These are phyloP conservation scores for Cutaneotrichosporon dermatis DNA, from an alignment of 1,284 basidiomycete species.

Conservation along the genomic window DNA sequence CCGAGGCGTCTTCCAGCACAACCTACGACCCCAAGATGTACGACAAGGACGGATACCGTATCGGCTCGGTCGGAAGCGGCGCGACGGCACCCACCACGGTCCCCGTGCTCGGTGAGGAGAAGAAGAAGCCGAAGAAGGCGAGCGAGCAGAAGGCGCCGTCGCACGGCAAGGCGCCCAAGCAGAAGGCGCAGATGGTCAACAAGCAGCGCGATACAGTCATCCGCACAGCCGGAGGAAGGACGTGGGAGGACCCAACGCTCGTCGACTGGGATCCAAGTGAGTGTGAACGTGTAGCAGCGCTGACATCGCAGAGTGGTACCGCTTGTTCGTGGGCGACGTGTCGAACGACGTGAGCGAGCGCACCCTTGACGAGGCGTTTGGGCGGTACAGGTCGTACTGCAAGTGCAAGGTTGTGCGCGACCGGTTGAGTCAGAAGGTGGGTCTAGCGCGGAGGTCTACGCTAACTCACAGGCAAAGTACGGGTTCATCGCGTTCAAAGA, in stretches of 20 bases:
- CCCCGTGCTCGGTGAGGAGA: constrained; percentile 28
- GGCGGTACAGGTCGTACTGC: constrained; percentile 83
- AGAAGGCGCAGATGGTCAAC: constrained; percentile 3
- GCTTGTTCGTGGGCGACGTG: constrained; percentile 94
- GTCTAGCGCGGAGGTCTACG: constrained; percentile 5
- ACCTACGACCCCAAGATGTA: constrained; percentile 1
- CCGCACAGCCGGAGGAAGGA: constrained; percentile 87
- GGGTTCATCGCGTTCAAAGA: constrained; percentile 98
- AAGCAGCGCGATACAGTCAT: constrained; percentile 69
- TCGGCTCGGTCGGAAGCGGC: constrained; percentile 13
- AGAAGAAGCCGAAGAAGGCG: constrained; percentile 21
- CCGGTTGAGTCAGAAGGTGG: constrained; percentile 77
- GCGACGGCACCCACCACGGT: background rate
- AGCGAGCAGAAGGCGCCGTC: constrained; percentile 12
- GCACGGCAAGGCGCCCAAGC: constrained; percentile 8
- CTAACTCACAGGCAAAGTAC: constrained; percentile 71
- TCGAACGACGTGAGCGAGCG: constrained; percentile 98
- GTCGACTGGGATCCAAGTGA: constrained; percentile 95
- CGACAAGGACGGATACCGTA: constrained; percentile 21
- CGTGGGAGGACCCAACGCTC: constrained; percentile 96
- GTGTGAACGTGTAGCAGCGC: constrained; percentile 39
- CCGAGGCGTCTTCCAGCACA: constrained; percentile 6
- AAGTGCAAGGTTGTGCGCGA: constrained; percentile 95
- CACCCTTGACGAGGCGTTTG: constrained; percentile 84
- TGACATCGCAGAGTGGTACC: constrained; percentile 74